Base-by-base conservation (phyloP, 495 filamentous ascomycete genomes). In the Podospora didyma region DNA sequence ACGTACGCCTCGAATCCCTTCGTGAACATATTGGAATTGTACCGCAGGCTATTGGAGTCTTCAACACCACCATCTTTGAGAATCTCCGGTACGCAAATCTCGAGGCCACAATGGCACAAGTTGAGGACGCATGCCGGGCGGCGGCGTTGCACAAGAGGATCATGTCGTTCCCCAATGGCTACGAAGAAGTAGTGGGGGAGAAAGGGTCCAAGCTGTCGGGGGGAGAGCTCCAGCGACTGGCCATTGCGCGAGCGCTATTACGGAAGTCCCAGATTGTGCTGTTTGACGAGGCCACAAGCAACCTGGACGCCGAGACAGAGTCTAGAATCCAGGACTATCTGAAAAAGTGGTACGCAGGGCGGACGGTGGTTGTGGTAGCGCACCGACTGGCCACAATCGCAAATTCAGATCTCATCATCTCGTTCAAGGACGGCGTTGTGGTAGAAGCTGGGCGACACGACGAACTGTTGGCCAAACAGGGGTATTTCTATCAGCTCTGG, bases 231-330 rank as follows among this genome's bases (percentile, higher is more conserved):
- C 86, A 89, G 58, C 73, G 85, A 20, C 65, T 89, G 6, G 76
- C 84, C 6, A 75, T 89, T 52, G 86, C 86, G 5, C 71, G 86
- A 17, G 84, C 85, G 3, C 69, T 87, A 11, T 75, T 92, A 22
- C 81, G 86, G 45, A 75, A 90, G 51, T 86, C 89, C 0, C 75
- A 78, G 12, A 80, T 94, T 39, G 72, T 94, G 24, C 75, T 94
- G 10, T 71, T 94, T n/a, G 89, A 93, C 60, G 88, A 93, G 62
- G 85, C 87, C 10, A 90, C 88, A 0, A 79, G 68, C 22, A 80
- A 82, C 1, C 63, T 90, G 17, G 86, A 86, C 61, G 69, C 80
- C 0, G 66, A 78, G 54, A 69, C 64, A 0, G 77, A 81, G 56
- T 16, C n/a, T 7, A 54, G 46, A 21, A 54, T 59, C 24, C 57